Base-by-base conservation (phyloP, 1,284 basidiomycete genomes). In the Ganoderma sp. region DNA sequence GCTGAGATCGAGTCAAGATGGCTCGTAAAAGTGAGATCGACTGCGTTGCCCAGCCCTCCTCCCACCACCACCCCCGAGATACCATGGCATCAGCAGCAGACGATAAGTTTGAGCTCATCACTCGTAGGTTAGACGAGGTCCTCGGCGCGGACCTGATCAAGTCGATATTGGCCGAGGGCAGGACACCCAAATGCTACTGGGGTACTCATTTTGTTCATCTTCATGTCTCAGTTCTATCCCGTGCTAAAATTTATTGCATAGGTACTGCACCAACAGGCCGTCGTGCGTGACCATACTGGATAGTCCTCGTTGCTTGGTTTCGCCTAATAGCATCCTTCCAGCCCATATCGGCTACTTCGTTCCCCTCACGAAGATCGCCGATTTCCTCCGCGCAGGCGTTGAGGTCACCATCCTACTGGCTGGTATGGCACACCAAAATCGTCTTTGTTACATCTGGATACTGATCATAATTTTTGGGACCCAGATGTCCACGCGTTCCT, bases 311-410 rank as follows among this genome's bases (percentile, higher is more conserved):
- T 48, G 61, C 50, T 1, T 25, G 6, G 41, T 54, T 2, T 14
- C 14, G 25, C 9, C 9, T 37, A 50, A 63, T 59, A 15, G 45
- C 57, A 28, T 45, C 50, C 32, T 65, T 69, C 65, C 75, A 98
- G 96, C 96, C 28, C 97, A 99, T 77, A 92, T 99, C 70, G 98
- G 95, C 14, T 99, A 99, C 85, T 96, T 98, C 78, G 97, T 98
- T 0, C 91, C 98, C 3, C 83, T 99, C 68, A 92, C 90, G 61
- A 99, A 99, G 84, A 96, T 99, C 67, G 96, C 97, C 45, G 98
- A 99, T 84, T 99, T 99, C 80, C 82, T 99, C 64, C 88, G 90
- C 54, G 97, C 97, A 1, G 97, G 91, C 39, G 96, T 97, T 14
- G 90, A 91, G 80, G 94, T 99, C 75, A 98, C 92, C 72, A 87